Evolutionary conservation across 371 early-diverging fungal species (phyloP), one percentile per base, ranked within the genome.

Genomic region (Dichotomocladium elegans): DNA sequence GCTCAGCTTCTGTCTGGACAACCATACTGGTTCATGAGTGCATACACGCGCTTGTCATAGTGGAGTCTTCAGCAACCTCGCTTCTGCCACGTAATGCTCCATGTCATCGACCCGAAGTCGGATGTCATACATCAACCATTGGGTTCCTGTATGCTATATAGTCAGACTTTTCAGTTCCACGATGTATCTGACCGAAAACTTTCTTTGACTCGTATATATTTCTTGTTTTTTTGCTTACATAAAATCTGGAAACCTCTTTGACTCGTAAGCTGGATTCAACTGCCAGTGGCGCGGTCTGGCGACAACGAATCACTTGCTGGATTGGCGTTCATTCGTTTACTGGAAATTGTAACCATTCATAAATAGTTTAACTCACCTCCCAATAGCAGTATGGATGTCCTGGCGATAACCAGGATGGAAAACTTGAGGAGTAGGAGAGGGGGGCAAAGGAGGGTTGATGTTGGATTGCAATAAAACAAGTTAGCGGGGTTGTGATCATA

Each of bases 1-100:
- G 58, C 34, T 78, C 82, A 0, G 77, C 67, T 41, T 77, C 83
- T 31, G 80, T 79, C 4, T 57, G 63, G 0, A 85, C 73, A n/a
- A n/a, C 83, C 86, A 57, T 73, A 81, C 34, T 87, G 87, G 31
- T 82, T 85, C 87, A 85, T 85, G 3, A 86, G 29, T 0, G 75
- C 74, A 1, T 25, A 42, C 0, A 89, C 42, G 10, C 79, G 79
- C 3, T 63, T 57, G 50, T 87, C 82, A 45, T 87, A 88, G 1
- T 49, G 40, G 0, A n/a, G 29, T 29, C 31, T 80, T 75, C n/a
- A 50, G 53, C 2, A 41, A 40, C 3, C 66, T 53, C 0, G 89
- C 87, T 17, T 79, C 78, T 0, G 59, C 61, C 41, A 86, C 31
- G 51, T 81, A 89, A 7, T 50, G 31, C 27, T 85, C 74, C 62